Base-by-base conservation (phyloP, 768 basidiomycete genomes). In the Boletellus sp. region DNA sequence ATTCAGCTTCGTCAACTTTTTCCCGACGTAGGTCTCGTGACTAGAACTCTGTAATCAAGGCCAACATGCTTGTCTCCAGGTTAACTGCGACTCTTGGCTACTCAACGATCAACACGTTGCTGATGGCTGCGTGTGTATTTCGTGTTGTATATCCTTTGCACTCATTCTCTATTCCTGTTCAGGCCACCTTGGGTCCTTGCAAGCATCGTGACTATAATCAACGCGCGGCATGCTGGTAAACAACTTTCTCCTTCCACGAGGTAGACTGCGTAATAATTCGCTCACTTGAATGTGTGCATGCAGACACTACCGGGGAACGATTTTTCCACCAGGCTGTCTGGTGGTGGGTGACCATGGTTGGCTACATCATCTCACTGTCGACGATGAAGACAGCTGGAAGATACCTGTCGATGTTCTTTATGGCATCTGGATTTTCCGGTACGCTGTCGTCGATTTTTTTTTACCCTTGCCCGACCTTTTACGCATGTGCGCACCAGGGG, bases 131-230 rank as follows among this genome's bases (percentile, higher is more conserved):
- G 82, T 84, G 58, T 49, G 80, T 66, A 11, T 6, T 42, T 23
- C 2, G 4, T 23, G 26, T 7, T 26, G 11, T 34, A 16, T 15
- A 17, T 26, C n/a, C 16, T 23, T n/a, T 16, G n/a, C 17, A 45
- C 16, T 47, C 19, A 38, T 34, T 42, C 6, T 45, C 22, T 20
- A 8, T 7, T 6, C 39, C 8, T 44, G 24, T 40, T 33, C 55
- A 84, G 83, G 7, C 83, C 84, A 4, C 84, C 84, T 7, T 85
- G 82, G 81, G 66, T 83, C 24, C 55, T 79, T 26, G 70, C 80
- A 0, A 70, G 78, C 1, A 67, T 81, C 19, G 58, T 76, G 3
- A 78, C 77, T 51, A 69, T 74, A 39, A 47, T 77, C n/a, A 82
- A 76, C 57, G 80, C 83, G 1, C 77, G 78, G 73, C 74, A 83